Evolutionary conservation across 306 rosid species (phyloP).

Genomic region (Fragaria vesca): DNA sequence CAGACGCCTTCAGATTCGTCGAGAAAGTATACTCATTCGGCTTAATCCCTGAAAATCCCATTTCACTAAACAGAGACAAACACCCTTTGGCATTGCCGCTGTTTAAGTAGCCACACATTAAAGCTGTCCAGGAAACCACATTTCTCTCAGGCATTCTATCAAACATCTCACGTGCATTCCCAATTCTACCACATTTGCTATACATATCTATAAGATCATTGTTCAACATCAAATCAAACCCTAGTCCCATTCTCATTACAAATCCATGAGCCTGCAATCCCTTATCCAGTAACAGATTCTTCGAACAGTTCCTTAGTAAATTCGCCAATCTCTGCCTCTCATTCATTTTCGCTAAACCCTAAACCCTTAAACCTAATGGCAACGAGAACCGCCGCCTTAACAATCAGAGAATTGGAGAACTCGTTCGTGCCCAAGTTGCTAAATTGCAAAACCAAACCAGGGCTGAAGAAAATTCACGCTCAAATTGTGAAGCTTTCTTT

Average conservation of each 20-base stretch:
- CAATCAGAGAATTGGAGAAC: slow-evolving; percentile 49
- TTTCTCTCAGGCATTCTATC: slow-evolving; percentile 58
- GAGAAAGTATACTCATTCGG: slow-evolving; percentile 61
- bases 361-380: slow-evolving; percentile 21
- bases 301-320: slow-evolving; percentile 44
- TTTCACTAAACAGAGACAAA: slow-evolving; percentile 37
- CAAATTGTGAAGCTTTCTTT: slow-evolving; percentile 46
- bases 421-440: slow-evolving; percentile 44
- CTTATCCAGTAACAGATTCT: slow-evolving; percentile 31
- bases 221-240: slow-evolving; percentile 44
- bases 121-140: slow-evolving; percentile 44
- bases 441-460: slow-evolving; percentile 31
- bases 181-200: slow-evolving; percentile 48
- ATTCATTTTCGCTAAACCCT: slow-evolving; percentile 26
- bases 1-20: slow-evolving; percentile 50
- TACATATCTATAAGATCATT: slow-evolving; percentile 58
- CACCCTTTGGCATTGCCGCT: slow-evolving; percentile 43
- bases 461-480: slow-evolving; percentile 57
- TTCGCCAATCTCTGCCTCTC: slow-evolving; percentile 36
- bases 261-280: slow-evolving; percentile 51
- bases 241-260: slow-evolving; percentile 39
- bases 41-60: slow-evolving; percentile 33
- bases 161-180: slow-evolving; percentile 36
- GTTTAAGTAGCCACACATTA: slow-evolving; percentile 50
- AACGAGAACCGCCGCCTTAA: slow-evolving; percentile 12